phyloP scores from a whole-genome alignment of 768 basidiomycete species.

The Boletus rubescentipes region DNA sequence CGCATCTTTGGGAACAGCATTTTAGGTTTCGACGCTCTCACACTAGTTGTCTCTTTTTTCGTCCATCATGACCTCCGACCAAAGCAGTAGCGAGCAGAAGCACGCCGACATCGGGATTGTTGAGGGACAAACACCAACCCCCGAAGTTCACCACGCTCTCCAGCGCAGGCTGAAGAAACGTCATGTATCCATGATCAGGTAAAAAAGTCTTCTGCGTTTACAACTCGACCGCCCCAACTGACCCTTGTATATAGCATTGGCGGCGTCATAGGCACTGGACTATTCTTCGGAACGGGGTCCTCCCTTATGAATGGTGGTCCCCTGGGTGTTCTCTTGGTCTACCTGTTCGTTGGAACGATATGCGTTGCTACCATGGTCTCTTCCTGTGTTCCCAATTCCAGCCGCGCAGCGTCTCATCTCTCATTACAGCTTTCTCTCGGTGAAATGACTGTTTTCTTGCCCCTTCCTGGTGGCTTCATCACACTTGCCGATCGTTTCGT shows the following conservation, averaged over 20 bases:
- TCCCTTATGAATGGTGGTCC: conserved; percentile 1
- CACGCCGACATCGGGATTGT: neutral
- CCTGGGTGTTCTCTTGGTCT: neutral
- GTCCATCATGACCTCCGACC: neutral
- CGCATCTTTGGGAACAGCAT: too few species aligned
- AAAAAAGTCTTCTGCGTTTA: neutral
- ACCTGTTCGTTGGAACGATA: neutral
- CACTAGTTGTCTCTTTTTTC: neutral
- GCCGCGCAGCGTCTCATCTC: neutral
- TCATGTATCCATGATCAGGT: conserved; percentile 7
- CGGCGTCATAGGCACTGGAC: conserved; percentile 2
- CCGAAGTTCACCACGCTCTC: neutral
- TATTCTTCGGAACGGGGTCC: neutral
- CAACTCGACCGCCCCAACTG: neutral
- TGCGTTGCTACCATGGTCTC: conserved; percentile 3
- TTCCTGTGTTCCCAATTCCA: neutral
- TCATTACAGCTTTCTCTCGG: neutral
- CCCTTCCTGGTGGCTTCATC: conserved; percentile 3
- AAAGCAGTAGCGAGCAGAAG: neutral
- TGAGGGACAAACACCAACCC: neutral
- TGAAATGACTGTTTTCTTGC: conserved; percentile 1
- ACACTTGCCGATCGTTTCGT: conserved; percentile 5
- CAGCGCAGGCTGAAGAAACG: neutral
- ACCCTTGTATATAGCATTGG: neutral
- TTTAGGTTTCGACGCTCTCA: neutral